Base-by-base conservation (phyloP, 805 yeast species). In the Schwanniomyces pseudopolymorphus region DNA sequence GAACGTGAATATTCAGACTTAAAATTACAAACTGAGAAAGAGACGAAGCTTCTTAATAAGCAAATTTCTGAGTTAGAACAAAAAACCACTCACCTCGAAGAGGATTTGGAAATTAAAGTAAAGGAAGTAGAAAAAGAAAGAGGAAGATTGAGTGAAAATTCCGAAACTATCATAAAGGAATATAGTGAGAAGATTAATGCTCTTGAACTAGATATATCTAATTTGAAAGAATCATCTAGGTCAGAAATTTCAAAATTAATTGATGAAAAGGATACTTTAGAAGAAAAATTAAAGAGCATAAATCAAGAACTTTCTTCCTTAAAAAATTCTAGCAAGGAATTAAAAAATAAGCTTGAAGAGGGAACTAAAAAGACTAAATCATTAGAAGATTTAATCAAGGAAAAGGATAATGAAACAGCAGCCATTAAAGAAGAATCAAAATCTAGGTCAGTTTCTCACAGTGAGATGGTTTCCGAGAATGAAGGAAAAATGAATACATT, bases 91-190 rank as follows among this genome's bases (percentile, higher is more conserved):
- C 39, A 47, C 0, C 53, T 75, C 37, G 65, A 67, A 22, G 50
- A 58, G 1, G 69, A 71, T 1, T 51, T 79, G 37, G 66, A 64
- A 16, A 52, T 53, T 16, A 79, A 75, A 49, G 53, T 54, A 0
- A 49, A 60, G 35, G 83, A 76, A 37, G 72, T 80, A 48, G 85
- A 80, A 40, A 68, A 67, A 27, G 85, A 80, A 53, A 64, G 85
- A 45, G 65, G 61, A 10, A 60, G 75, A 53, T 56, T 78, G 10
- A 72, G 72, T 44, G 77, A 77, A 44, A 75, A 66, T 41, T 79
- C 85, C 0, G 81, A 77, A 46, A 67, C 79, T 0, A 65, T 75
- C 0, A 66, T 78, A 0, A 69, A 75, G 50, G 80, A 78, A 45
- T 79, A 78, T 51, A 66, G 75, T 9, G 75, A 72, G 25, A 77